Evolutionary conservation across 768 basidiomycete species (phyloP).

Genomic region (Leccinum uliginosum): DNA sequence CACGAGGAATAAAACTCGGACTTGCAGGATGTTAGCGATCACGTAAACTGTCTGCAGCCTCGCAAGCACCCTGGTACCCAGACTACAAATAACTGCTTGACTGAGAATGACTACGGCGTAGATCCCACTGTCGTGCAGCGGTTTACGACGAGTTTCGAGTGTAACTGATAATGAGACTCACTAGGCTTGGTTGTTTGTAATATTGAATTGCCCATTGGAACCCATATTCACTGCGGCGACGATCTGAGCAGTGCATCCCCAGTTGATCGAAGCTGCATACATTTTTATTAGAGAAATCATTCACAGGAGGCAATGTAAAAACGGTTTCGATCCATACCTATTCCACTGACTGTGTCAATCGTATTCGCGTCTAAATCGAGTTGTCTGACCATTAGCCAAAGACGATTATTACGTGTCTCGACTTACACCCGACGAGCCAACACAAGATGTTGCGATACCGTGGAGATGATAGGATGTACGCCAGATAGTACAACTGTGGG

Average conservation of each 20-base stretch:
- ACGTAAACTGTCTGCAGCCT: conserved; percentile 55
- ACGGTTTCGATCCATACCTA: conserved; percentile 19
- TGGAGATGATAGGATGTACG: conserved; percentile 50
- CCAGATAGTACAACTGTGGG: conserved; percentile 58
- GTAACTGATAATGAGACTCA: conserved; percentile 34
- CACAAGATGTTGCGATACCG: conserved; percentile 54
- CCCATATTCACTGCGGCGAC: conserved; percentile 62
- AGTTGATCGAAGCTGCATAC: conserved; percentile 51
- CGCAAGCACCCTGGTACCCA: conserved; percentile 61
- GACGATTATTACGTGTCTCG: background rate
- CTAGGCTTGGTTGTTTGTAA: conserved; percentile 40
- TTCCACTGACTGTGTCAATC: conserved; percentile 40
- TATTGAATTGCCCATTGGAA: conserved; percentile 29
- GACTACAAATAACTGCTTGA: conserved; percentile 60
- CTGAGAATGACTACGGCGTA: conserved; percentile 55
- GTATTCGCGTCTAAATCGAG: conserved; percentile 41
- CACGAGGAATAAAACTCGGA: background rate
- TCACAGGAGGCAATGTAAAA: background rate
- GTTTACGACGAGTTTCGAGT: conserved; percentile 35
- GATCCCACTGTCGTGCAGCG: conserved; percentile 46
- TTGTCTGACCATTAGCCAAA: background rate
- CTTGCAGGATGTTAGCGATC: conserved; percentile 36
- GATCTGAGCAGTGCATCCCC: conserved; percentile 59
- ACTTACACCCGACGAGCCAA: conserved; percentile 64
- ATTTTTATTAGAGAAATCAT: background rate